Conservation (phyloP, 306 rosid species). For the Glycyrrhiza uralensis region DNA sequence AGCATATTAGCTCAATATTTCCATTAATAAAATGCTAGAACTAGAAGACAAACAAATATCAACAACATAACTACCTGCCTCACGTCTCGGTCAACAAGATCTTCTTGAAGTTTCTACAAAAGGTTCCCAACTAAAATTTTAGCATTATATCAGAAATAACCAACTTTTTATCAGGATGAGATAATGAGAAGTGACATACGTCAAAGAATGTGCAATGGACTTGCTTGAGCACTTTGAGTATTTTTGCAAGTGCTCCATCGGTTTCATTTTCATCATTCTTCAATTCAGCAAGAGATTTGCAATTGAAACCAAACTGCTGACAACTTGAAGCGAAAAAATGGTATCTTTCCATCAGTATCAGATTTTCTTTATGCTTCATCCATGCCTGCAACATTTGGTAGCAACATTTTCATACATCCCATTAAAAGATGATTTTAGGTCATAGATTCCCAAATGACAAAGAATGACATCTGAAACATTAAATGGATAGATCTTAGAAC, state of each 20-base stretch:
- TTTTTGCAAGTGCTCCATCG: slow-evolving; percentile 76
- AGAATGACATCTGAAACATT: slow-evolving; percentile 7
- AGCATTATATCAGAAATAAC: slow-evolving; percentile 22
- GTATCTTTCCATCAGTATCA: slow-evolving; percentile 87
- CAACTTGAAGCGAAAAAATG: slow-evolving; percentile 92
- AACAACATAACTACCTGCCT: slow-evolving; percentile 54
- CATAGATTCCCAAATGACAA: slow-evolving; percentile 12
- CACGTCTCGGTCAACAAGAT: slow-evolving; percentile 66
- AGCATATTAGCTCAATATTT: background rate
- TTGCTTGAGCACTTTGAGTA: slow-evolving; percentile 71
- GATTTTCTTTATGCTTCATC: slow-evolving; percentile 74
- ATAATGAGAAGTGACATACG: slow-evolving; percentile 41
- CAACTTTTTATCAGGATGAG: background rate
- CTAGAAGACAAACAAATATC: background rate
- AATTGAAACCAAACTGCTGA: slow-evolving; percentile 66
- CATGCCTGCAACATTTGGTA: slow-evolving; percentile 63
- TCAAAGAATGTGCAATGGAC: slow-evolving; percentile 64
- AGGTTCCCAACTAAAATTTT: slow-evolving; percentile 23
- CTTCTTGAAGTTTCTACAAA: slow-evolving; percentile 55
- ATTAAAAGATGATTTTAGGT: background rate
- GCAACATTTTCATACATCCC: slow-evolving; percentile 4
- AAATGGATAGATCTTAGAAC: background rate
- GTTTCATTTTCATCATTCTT: slow-evolving; percentile 71
- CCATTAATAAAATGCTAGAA: background rate
- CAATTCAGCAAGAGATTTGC: slow-evolving; percentile 71